Percentiles rank a stretch among this genome's conserved stretches.
phyloP scores from a whole-genome alignment of 805 yeast species.

The Kodamaea hsintzibuensis region DNA sequence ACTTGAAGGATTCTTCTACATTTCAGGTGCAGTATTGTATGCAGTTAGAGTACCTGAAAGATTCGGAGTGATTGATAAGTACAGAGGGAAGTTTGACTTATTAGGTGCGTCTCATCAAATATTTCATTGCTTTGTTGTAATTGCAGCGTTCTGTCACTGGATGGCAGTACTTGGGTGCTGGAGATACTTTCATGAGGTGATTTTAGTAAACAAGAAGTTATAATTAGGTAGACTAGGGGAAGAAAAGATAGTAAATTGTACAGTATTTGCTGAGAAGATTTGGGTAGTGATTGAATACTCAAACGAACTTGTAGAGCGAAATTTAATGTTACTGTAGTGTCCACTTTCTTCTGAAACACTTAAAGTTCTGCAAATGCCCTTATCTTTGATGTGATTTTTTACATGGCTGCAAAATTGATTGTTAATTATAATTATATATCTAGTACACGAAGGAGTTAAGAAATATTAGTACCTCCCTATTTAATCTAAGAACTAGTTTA shows the following conservation, averaged over 20 bases:
- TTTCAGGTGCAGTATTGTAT: constrained; percentile 76
- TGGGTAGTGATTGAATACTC: no score
- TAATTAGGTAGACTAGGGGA: no score
- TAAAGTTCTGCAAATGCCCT: no score
- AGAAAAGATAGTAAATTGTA: no score
- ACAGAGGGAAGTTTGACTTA: constrained; percentile 50
- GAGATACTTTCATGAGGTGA: not conserved
- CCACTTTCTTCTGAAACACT: no score
- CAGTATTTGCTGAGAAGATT: no score
- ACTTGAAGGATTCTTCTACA: constrained; percentile 72
- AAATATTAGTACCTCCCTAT: no score
- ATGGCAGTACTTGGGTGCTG: constrained; percentile 45
- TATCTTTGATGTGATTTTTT: not conserved
- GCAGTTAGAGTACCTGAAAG: constrained; percentile 81
- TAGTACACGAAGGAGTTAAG: no score
- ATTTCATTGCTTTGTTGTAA: constrained; percentile 74
- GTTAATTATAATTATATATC: no score
- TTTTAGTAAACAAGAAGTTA: not conserved
- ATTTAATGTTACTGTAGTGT: no score
- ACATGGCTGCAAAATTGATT: not conserved
- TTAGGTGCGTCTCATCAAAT: constrained; percentile 85
- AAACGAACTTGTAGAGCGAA: no score
- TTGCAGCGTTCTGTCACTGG: constrained; percentile 77
- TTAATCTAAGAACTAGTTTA: no score
- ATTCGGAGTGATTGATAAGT: constrained; percentile 30